phyloP scores from a whole-genome alignment of 768 basidiomycete species.

The Panellus pusillus region DNA sequence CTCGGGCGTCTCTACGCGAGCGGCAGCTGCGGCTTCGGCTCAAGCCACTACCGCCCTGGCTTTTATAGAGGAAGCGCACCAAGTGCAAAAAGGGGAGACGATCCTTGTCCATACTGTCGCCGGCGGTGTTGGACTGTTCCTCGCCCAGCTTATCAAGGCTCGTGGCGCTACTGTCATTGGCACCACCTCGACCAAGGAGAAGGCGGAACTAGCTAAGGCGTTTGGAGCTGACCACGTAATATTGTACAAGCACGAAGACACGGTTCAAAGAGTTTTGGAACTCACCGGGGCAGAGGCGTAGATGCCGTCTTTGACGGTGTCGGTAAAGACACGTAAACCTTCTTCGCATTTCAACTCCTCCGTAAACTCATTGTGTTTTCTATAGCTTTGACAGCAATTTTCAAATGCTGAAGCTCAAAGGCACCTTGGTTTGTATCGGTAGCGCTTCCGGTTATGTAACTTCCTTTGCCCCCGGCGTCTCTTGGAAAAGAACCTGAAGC shows the following conservation, averaged over 20 bases:
- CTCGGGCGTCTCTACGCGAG: conserved; percentile 55
- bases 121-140: conserved; percentile 78
- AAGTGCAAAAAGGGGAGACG: conserved; percentile 75
- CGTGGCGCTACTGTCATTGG: conserved; percentile 90
- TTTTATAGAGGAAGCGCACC: conserved; percentile 83
- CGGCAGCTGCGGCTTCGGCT: conserved; percentile 67
- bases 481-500: conserved; percentile 76
- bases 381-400: conserved; percentile 77
- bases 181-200: conserved; percentile 83
- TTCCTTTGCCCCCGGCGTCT: conserved; percentile 73
- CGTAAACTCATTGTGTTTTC: not conserved
- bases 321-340: conserved; percentile 96
- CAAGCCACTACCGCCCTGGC: conserved; percentile 76
- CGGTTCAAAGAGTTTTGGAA: conserved; percentile 69
- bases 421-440: conserved; percentile 86
- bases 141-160: conserved; percentile 66
- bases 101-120: conserved; percentile 91
- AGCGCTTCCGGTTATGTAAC: conserved; percentile 88
- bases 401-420: conserved; percentile 79
- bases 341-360: no score
- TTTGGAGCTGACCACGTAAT: conserved; percentile 89
- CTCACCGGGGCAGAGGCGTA: conserved; percentile 78
- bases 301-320: conserved; percentile 93
- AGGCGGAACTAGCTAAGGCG: conserved; percentile 75
- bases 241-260: conserved; percentile 73